These are phyloP conservation scores for Diutina ranongensis DNA, from an alignment of 1,139 yeast species.

Conservation along the genomic window DNA sequence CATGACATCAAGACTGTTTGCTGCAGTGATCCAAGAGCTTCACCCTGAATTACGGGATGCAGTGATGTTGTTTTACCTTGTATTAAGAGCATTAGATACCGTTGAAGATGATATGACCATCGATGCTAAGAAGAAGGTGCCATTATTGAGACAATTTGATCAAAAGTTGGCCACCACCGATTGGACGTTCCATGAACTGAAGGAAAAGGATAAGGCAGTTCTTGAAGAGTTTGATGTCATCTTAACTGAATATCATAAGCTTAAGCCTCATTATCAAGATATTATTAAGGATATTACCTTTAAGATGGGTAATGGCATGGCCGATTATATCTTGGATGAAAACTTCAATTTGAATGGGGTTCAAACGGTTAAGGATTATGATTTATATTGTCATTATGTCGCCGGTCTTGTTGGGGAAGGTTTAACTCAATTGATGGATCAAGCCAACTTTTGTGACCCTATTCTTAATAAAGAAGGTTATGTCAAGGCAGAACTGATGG, in stretches of 20 bases:
- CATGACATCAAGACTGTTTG: conserved; percentile 80
- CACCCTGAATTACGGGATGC: conserved; percentile 83
- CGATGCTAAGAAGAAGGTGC: conserved; percentile 58
- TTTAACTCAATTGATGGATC: conserved; percentile 64
- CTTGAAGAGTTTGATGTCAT: conserved; percentile 39
- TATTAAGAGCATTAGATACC: conserved; percentile 88
- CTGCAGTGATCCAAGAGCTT: conserved; percentile 82
- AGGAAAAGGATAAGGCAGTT: conserved; percentile 74
- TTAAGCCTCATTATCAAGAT: conserved; percentile 68
- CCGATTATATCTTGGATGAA: conserved; percentile 76
- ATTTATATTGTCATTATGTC: conserved; percentile 89
- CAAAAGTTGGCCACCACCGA: conserved; percentile 47
- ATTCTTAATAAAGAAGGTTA: conserved; percentile 39
- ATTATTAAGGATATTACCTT: conserved; percentile 66
- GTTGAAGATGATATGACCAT: conserved; percentile 94
- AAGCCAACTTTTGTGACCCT: conserved; percentile 52
- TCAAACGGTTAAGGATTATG: conserved; percentile 67
- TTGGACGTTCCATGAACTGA: conserved; percentile 73
- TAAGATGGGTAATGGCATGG: conserved; percentile 97
- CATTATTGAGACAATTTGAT: conserved; percentile 60
- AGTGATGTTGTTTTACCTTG: conserved; percentile 71
- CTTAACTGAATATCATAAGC: conserved; percentile 56
- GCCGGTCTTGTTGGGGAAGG: conserved; percentile 99
- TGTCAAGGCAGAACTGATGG: conserved; percentile 75
- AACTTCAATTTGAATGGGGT: conserved; percentile 74